A percentile compares a stretch with the other conserved stretches of the same genome.
Evolutionary conservation across 768 basidiomycete species (phyloP).

Genomic region (Lactarius evosmus): DNA sequence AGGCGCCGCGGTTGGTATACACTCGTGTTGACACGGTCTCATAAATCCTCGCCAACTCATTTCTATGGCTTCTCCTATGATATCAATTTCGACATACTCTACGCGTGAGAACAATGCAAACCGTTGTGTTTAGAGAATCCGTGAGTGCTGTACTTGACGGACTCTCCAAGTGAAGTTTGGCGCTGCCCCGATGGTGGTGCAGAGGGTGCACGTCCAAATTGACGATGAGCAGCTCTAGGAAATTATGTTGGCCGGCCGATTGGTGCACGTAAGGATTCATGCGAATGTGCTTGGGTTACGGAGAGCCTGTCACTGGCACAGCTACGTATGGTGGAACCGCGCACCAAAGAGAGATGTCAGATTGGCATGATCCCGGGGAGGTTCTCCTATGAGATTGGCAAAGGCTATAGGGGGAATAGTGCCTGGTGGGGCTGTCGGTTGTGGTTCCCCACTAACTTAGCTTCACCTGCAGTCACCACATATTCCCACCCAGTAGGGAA

Average conservation of each 20-base stretch:
- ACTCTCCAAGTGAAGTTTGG: constrained; percentile 42
- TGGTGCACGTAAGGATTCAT: not conserved
- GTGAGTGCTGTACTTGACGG: constrained; percentile 75
- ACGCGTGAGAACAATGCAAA: constrained; percentile 76
- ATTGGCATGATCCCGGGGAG: not conserved
- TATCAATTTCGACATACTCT: too few relatives aligned
- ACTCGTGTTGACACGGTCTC: too few relatives aligned
- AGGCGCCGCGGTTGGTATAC: not conserved
- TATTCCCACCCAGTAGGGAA: too few relatives aligned
- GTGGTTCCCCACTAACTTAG: not conserved
- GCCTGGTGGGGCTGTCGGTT: not conserved
- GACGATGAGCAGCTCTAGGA: not conserved
- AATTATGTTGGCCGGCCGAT: not conserved
- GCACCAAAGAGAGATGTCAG: not conserved
- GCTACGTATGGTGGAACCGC: not conserved
- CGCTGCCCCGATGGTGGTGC: not conserved
- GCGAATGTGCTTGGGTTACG: not conserved
- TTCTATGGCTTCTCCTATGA: too few relatives aligned
- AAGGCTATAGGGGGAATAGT: too few relatives aligned
- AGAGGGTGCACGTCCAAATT: not conserved
- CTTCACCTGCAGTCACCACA: not conserved
- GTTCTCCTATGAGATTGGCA: not conserved
- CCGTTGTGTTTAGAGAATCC: constrained; percentile 81
- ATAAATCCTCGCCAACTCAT: too few relatives aligned
- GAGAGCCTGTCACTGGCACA: constrained; percentile 9